These are phyloP conservation scores for Xanthoconium purpureum DNA, from an alignment of 768 basidiomycete genomes.

Conservation along the genomic window DNA sequence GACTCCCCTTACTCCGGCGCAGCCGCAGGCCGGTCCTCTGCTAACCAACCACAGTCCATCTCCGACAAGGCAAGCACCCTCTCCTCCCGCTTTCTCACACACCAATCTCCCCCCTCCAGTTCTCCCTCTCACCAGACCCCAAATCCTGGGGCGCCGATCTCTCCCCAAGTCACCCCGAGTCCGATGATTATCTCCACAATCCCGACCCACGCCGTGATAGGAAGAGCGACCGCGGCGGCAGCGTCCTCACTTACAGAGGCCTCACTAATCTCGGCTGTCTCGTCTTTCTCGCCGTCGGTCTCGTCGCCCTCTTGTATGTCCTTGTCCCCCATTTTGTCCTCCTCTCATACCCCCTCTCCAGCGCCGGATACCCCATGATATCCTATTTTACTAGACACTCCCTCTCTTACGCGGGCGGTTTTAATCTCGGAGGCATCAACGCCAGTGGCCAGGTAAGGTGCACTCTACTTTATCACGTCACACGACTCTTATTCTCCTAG, in stretches of 20 bases:
- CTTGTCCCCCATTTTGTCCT: background rate
- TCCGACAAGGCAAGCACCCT: constrained; percentile 51
- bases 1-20: constrained; percentile 41
- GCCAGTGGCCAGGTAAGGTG: constrained; percentile 60
- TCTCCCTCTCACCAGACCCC: constrained; percentile 72
- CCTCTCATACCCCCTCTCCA: constrained; percentile 23
- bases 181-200: constrained; percentile 72
- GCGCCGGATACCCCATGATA: constrained; percentile 63
- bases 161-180: constrained; percentile 52
- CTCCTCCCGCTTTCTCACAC: background rate
- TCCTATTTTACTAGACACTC: constrained; percentile 49
- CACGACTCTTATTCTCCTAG: constrained; percentile 27
- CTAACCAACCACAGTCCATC: constrained; percentile 40
- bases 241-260: constrained; percentile 66
- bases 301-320: constrained; percentile 60
- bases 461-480: background rate
- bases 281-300: constrained; percentile 47
- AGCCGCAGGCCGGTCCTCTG: constrained; percentile 30
- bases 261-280: constrained; percentile 72
- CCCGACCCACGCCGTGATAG: constrained; percentile 64
- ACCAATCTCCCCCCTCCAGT: constrained; percentile 38
- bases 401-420: constrained; percentile 54
- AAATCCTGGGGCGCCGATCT: constrained; percentile 68
- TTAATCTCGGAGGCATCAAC: constrained; percentile 77
- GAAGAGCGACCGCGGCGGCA: constrained; percentile 51